phyloP scores from a whole-genome alignment of 257 asterid species.

The Salvia rosmarinus region DNA sequence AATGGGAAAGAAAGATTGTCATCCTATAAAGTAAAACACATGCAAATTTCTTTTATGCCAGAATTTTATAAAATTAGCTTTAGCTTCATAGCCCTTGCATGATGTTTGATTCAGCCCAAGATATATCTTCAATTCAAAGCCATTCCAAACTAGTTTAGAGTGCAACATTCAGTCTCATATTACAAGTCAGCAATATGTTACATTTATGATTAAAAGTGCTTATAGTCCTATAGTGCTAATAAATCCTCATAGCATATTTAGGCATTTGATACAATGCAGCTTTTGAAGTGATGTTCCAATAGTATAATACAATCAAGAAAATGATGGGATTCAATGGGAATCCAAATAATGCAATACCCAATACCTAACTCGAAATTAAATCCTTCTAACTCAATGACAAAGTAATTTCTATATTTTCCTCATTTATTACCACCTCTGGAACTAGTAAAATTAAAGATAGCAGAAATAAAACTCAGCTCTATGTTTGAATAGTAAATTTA shows the following conservation, averaged over 20 bases:
- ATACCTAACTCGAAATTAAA: no score
- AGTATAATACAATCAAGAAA: constrained; percentile 23
- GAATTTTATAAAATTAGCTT: neutral
- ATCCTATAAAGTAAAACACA: constrained; percentile 11
- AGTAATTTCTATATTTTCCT: neutral
- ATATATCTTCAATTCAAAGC: neutral
- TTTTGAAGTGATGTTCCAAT: constrained; percentile 1
- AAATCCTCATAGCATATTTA: neutral
- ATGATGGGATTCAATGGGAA: neutral
- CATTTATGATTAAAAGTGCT: neutral
- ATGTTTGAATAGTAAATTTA: neutral
- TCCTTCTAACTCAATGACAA: neutral
- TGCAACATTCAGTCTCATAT: neutral
- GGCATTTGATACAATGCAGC: neutral
- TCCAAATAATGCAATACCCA: no score
- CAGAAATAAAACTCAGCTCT: neutral
- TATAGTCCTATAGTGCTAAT: neutral
- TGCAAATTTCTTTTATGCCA: constrained; percentile 13
- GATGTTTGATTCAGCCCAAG: neutral
- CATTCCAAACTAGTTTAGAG: neutral
- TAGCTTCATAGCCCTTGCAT: constrained; percentile 1
- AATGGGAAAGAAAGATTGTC: constrained; percentile 1
- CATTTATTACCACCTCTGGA: constrained; percentile 1
- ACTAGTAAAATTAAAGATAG: neutral
- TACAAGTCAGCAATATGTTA: constrained; percentile 12